A percentile compares a stretch with the other conserved stretches of the same genome.
Evolutionary conservation across 179 eudicot species (phyloP).

Genomic region (Pouteria campechiana): DNA sequence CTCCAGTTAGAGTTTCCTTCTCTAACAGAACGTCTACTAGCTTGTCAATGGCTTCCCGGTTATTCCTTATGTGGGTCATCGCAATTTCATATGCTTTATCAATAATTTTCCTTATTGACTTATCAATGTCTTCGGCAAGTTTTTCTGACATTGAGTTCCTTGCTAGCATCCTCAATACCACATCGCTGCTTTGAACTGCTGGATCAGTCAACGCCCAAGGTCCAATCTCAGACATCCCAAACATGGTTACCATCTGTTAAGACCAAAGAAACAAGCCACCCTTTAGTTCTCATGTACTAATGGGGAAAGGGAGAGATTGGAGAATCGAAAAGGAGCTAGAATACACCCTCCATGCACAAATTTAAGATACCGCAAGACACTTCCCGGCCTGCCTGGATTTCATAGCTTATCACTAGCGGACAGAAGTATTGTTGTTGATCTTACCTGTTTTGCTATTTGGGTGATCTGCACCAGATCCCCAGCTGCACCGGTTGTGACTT

Average conservation of each 20-base stretch:
- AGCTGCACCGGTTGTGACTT: slow-evolving; percentile 71
- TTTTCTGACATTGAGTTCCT: slow-evolving; percentile 73
- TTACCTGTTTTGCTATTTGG: slow-evolving; percentile 66
- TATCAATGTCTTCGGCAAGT: slow-evolving; percentile 64
- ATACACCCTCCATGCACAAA: too few relatives aligned
- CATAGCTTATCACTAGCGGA: too few relatives aligned
- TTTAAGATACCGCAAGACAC: too few relatives aligned
- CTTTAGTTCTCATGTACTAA: background rate
- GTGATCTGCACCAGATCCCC: slow-evolving; percentile 62
- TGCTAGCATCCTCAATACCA: slow-evolving; percentile 60
- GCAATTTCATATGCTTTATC: slow-evolving; percentile 50
- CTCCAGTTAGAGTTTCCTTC: slow-evolving; percentile 55
- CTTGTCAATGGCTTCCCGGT: slow-evolving; percentile 60
- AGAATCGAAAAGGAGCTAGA: too few relatives aligned
- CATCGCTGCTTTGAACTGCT: slow-evolving; percentile 42
- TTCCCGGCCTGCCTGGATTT: too few relatives aligned
- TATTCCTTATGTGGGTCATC: slow-evolving; percentile 35
- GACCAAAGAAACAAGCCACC: background rate
- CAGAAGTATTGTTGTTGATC: too few relatives aligned
- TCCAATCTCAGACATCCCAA: slow-evolving; percentile 71
- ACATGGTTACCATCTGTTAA: slow-evolving; percentile 55
- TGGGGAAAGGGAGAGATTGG: too few relatives aligned
- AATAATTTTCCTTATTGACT: slow-evolving; percentile 26
- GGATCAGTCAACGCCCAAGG: slow-evolving; percentile 65
- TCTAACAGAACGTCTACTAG: slow-evolving; percentile 52